Base-by-base conservation (phyloP, 306 rosid genomes). In the Alnus glutinosa region DNA sequence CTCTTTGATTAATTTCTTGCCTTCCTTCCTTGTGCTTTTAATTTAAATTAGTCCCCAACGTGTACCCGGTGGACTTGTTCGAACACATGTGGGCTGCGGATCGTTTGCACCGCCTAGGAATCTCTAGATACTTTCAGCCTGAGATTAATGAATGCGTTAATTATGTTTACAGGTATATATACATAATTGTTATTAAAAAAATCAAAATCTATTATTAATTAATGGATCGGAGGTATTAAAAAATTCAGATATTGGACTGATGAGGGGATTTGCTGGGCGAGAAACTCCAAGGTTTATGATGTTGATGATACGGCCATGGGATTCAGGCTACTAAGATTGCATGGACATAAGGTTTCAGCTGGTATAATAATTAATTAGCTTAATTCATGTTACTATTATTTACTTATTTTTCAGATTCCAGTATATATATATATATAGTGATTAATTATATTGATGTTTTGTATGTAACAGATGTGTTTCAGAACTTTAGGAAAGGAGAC, bases 301-400 rank as follows among this genome's bases (percentile, higher is more conserved):
- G 84, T 95, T 50, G 98, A 95, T 44, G 98, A 92, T 77, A 92
- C 98, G 0, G 90, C 97, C 10, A 95, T 95, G 98, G 98, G 86
- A 78, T 95, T 95, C 51, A 88, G 94, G 80, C 75, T 96, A 2
- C 82, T 91, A 34, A 83, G 98, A 70, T 61, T 91, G 81, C 89
- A 89, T 80, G 96, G 97, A 2, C 81, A 85, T 72, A 52, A 84
- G 16, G 91, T 96, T 72, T 91, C 97, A 71, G 83, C 96, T 0
- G 64, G 99, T 95, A 23, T 23, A 23, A 23, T 23, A 23, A 23
- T 23, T 23, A 23, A 23, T 23, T 23, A 23, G 28, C 0, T 23
- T 23, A 23, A 23, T 23, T 23, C 28, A 23, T 23, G 28, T 23
- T 23, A 23, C 28, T 23, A 14, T 67, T 67, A 48, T 71, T 16